These are phyloP conservation scores for Haplosporangium sp. DNA, from an alignment of 371 early-diverging fungal genomes.

Conservation along the genomic window DNA sequence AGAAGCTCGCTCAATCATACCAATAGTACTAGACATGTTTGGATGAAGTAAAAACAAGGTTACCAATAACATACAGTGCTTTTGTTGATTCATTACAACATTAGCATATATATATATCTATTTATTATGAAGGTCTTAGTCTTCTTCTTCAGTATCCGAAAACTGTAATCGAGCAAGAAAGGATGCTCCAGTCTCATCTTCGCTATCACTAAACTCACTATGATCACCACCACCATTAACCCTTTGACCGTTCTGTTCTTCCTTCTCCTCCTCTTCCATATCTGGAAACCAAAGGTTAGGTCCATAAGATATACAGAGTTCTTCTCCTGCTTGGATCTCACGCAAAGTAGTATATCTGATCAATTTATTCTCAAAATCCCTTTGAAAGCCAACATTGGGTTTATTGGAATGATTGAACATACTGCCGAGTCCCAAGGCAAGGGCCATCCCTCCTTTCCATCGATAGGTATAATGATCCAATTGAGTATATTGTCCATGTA, in stretches of 20 bases:
- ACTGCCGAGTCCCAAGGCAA: conserved; percentile 77
- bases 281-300: conserved; percentile 76
- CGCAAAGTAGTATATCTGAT: conserved; percentile 70
- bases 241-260: conserved; percentile 8
- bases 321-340: conserved; percentile 68
- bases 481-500: conserved; percentile 69
- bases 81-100: too few species aligned
- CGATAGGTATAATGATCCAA: conserved; percentile 79
- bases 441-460: conserved; percentile 73
- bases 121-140: not conserved
- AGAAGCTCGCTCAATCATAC: too few species aligned
- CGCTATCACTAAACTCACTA: conserved; percentile 21
- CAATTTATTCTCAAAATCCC: conserved; percentile 65
- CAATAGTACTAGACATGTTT: too few species aligned
- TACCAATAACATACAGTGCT: too few species aligned
- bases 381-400: conserved; percentile 75
- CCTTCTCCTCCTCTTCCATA: conserved; percentile 26
- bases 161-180: conserved; percentile 34
- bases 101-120: too few species aligned
- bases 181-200: conserved; percentile 35
- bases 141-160: conserved; percentile 23
- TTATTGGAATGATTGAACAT: conserved; percentile 75
- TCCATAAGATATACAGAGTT: conserved; percentile 79
- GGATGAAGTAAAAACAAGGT: too few species aligned
- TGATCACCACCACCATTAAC: not conserved